Evolutionary conservation across 78 protist genomes (phyloP).

Genomic region (Polysphondylium violaceum): DNA sequence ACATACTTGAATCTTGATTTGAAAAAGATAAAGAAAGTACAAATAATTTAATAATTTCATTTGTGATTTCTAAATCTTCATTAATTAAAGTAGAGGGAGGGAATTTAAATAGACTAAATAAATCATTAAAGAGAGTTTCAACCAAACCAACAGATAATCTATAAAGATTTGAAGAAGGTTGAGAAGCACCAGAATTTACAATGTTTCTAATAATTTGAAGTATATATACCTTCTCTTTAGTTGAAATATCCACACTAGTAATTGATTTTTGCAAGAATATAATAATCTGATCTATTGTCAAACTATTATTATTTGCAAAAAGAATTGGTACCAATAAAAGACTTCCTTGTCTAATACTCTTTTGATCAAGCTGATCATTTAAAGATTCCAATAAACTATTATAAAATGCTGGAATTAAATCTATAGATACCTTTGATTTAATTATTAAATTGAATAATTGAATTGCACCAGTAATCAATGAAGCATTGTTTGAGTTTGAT

Average conservation of each 20-base stretch:
- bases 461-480: slow-evolving; percentile 27
- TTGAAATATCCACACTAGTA: no score
- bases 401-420: not conserved
- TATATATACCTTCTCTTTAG: slow-evolving; percentile 23
- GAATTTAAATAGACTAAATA: slow-evolving; percentile 1
- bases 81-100: not conserved
- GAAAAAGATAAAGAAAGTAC: slow-evolving; percentile 24
- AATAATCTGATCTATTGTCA: slow-evolving; percentile 1
- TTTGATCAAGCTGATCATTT: no score
- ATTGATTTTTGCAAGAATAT: slow-evolving; percentile 7
- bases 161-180: not conserved
- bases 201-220: slow-evolving; percentile 67
- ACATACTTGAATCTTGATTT: slow-evolving; percentile 22
- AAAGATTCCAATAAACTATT: not conserved
- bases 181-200: slow-evolving; percentile 9
- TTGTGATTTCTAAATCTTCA: slow-evolving; percentile 1
- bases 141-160: not conserved
- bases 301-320: not conserved
- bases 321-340: slow-evolving; percentile 12
- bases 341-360: slow-evolving; percentile 14
- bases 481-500: slow-evolving; percentile 8
- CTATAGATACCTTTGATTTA: slow-evolving; percentile 2
- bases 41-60: slow-evolving; percentile 48
- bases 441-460: slow-evolving; percentile 23
- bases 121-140: not conserved